A percentile compares a stretch with the other conserved stretches of the same genome.
Evolutionary conservation across 805 yeast species (phyloP).

Genomic region (Myxozyma geophila): DNA sequence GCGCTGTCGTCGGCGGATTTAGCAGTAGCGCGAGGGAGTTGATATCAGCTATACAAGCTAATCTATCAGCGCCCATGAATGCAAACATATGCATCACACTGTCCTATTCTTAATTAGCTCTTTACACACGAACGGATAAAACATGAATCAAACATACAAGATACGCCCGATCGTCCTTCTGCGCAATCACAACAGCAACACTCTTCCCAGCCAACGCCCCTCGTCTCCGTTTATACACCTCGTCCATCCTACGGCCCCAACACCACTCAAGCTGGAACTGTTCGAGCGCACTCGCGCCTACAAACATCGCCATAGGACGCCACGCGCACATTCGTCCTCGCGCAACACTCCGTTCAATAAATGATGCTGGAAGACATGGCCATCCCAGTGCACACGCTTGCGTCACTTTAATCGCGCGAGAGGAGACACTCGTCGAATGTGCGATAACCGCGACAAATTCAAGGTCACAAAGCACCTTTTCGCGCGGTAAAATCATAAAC

Average conservation of each 20-base stretch:
- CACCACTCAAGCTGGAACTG: not conserved
- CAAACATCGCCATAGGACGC: conserved; percentile 21
- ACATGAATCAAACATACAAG: not conserved
- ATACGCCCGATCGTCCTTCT: not conserved
- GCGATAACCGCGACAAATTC: conserved; percentile 26
- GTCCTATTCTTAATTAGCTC: not conserved
- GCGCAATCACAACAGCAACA: conserved; percentile 15
- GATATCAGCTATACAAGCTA: conserved; percentile 11
- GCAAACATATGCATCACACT: conserved; percentile 15
- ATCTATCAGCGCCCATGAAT: conserved; percentile 22
- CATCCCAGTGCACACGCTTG: conserved; percentile 37
- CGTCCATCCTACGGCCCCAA: conserved; percentile 20
- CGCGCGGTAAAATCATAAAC: conserved; percentile 10
- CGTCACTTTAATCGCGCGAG: conserved; percentile 28
- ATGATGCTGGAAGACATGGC: conserved; percentile 35
- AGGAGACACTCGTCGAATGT: conserved; percentile 9
- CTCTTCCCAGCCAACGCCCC: conserved; percentile 15
- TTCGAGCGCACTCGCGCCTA: conserved; percentile 3
- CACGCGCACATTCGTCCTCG: conserved; percentile 21
- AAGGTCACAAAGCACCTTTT: conserved; percentile 1
- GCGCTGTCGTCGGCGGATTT: not conserved
- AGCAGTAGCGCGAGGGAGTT: not conserved
- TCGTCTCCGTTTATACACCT: conserved; percentile 11
- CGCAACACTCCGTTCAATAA: conserved; percentile 17
- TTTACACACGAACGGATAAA: not conserved